A percentile compares a stretch with the other conserved stretches of the same genome.
Evolutionary conservation across 352 stramenopile genomes (phyloP).

Genomic region (Globisporangium carolinianum): DNA sequence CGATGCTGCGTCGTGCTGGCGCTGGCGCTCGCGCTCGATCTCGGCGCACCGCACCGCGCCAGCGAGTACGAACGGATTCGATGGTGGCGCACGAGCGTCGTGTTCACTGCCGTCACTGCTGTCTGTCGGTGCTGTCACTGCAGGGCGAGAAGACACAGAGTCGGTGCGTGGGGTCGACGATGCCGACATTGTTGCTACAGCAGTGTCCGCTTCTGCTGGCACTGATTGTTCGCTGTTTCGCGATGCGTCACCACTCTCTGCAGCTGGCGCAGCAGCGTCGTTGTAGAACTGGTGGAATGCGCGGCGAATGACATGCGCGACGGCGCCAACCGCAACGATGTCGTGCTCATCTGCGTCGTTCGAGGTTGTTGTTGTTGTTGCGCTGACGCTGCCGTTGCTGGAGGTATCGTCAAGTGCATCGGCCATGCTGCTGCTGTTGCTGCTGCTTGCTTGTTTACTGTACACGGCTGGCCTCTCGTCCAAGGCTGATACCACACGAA

Average conservation of each 20-base stretch:
- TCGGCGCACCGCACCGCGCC: conserved; percentile 27
- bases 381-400: not conserved
- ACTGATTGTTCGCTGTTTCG: too few relatives aligned
- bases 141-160: not conserved
- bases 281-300: conserved; percentile 63
- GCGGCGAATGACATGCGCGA: conserved; percentile 65
- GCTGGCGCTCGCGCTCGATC: conserved; percentile 22
- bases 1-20: conserved; percentile 24
- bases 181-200: not conserved
- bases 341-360: conserved; percentile 25
- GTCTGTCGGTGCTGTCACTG: not conserved
- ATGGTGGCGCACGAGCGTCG: too few relatives aligned
- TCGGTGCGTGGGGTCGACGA: not conserved
- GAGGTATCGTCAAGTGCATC: not conserved
- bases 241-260: too few relatives aligned
- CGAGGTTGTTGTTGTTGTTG: too few relatives aligned
- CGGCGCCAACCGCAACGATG: conserved; percentile 60
- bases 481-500: too few relatives aligned
- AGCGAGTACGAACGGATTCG: conserved; percentile 27
- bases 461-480: too few relatives aligned
- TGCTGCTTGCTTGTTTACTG: too few relatives aligned
- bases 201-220: not conserved
- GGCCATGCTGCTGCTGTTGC: not conserved
- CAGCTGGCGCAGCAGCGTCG: not conserved
- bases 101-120: not conserved